Conservation (phyloP, 2,329 filamentous ascomycete genomes). For the Cytospora paraplurivora region DNA sequence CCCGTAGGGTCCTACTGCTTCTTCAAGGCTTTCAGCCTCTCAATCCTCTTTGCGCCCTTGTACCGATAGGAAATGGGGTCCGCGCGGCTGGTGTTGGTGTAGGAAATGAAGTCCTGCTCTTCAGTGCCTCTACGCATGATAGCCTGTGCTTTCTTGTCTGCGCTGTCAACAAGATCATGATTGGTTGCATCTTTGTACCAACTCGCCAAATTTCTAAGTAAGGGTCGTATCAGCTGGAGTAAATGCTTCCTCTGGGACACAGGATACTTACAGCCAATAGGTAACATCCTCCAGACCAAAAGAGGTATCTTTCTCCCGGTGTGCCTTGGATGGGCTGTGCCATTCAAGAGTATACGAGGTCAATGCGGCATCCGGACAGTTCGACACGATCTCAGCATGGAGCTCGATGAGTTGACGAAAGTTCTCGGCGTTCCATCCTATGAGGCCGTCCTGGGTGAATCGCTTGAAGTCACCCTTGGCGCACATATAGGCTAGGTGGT, state of each 20-base stretch:
- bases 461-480: slow-evolving; percentile 4
- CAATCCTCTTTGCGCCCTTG: not conserved
- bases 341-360: not conserved
- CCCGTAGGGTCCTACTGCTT: slow-evolving; percentile 1
- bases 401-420: not conserved
- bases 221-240: not conserved
- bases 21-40: not conserved
- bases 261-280: slow-evolving; percentile 1
- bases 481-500: not conserved
- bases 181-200: not conserved
- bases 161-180: not conserved
- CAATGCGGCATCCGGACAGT: not conserved
- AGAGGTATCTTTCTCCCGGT: not conserved
- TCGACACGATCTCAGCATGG: not conserved
- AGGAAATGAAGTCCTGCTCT: slow-evolving; percentile 3
- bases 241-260: not conserved
- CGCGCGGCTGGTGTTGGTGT: slow-evolving; percentile 1
- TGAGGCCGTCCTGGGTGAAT: not conserved
- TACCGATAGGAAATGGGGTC: slow-evolving; percentile 3
- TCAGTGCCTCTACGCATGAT: not conserved
- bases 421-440: not conserved
- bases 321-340: not conserved
- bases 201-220: not conserved
- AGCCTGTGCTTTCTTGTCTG: not conserved
- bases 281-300: not conserved